phyloP scores from a whole-genome alignment of 345 rosid genomes.

The Rhodomyrtus tomentosa region DNA sequence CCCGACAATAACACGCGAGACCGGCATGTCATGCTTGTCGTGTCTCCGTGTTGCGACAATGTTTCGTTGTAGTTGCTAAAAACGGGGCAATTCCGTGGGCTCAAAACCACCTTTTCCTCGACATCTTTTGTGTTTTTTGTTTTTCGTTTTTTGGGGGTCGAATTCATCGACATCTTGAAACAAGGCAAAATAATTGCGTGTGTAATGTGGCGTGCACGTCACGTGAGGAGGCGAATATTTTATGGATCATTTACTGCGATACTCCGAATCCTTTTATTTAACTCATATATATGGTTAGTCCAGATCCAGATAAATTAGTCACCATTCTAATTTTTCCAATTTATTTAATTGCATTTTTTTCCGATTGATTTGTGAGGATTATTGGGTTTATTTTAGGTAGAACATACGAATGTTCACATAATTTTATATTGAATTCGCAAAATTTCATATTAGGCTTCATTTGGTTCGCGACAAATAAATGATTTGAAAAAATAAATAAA shows the following conservation, averaged over 20 bases:
- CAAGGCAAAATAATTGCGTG: background rate
- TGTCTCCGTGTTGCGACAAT: background rate
- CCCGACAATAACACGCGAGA: background rate
- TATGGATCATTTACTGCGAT: background rate
- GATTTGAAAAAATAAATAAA: too few species aligned
- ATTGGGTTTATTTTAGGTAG: background rate
- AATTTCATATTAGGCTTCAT: background rate
- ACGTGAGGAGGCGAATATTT: background rate
- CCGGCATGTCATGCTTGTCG: background rate
- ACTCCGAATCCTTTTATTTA: background rate
- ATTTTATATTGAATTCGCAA: background rate
- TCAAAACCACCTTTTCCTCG: background rate
- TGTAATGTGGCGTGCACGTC: background rate
- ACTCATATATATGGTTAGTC: background rate
- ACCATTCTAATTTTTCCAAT: background rate
- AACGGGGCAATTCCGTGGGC: background rate
- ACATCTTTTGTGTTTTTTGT: too few species aligned
- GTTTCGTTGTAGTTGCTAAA: background rate
- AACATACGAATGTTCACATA: background rate
- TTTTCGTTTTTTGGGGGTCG: too few species aligned
- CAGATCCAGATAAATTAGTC: background rate
- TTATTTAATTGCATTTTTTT: background rate
- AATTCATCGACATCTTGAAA: background rate
- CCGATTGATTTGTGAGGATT: background rate
- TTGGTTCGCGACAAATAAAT: too few species aligned